Evolutionary conservation across 2,329 filamentous ascomycete species (phyloP), one percentile per base, ranked within the genome.

Genomic region (Penicillium sp.): DNA sequence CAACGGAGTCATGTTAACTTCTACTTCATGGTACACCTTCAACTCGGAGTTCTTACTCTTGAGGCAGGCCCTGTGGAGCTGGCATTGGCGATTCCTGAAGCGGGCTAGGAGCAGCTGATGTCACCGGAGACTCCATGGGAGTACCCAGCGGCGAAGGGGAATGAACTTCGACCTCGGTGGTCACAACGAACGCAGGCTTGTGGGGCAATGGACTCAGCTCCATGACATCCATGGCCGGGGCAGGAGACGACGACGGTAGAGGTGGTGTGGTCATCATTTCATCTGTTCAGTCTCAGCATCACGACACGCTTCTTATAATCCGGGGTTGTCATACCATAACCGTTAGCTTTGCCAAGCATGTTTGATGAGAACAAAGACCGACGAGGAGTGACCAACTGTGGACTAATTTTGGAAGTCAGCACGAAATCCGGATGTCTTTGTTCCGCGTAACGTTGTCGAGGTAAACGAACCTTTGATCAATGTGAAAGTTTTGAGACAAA

Each of bases 401-500:
- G 87, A 65, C 87, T 94, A 65, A 39, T 57, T 50, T 57, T 51
- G 62, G 55, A 50, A 5, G 62, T 75, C 52, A 75, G 65, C 50
- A n/a, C 18, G 47, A 44, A 46, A 51, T 49, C 48, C n/a, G 32
- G 17, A 10, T 18, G 29, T 44, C 34, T 32, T 38, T 37, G 16
- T 22, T 8, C 16, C 26, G 32, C 28, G 35, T 33, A 25, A 20
- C 32, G 8, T 17, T 11, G 31, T 18, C 16, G 28, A 32, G 28
- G 14, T 20, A 36, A 60, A 60, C 76, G 52, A 73, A 95, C 90
- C 89, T 95, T 59, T 84, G 87, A 66, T 95, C 89, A 62, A 96
- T 85, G 61, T 90, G 85, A 63, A 96, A 94, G 71, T 96, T 98
- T 62, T 95, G 88, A 41, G 89, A 95, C 55, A 96, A 75, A 67